Evolutionary conservation across 805 yeast genomes (phyloP).

Genomic region (Grigorovia transvaalensis): DNA sequence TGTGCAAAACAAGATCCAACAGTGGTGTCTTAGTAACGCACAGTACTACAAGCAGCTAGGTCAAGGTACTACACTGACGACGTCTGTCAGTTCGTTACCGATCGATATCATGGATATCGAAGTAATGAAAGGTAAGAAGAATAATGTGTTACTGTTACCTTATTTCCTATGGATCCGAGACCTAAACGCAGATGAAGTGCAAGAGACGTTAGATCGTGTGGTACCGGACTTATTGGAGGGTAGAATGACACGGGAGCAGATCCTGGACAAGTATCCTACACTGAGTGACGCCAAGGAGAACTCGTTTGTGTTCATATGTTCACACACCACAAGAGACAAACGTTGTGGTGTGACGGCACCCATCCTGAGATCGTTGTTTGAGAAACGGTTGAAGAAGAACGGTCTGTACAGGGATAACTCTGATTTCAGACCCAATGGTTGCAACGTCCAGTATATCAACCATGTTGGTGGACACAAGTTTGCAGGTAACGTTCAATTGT

Average conservation of each 20-base stretch:
- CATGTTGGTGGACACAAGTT: constrained; percentile 96
- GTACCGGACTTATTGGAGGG: constrained; percentile 32
- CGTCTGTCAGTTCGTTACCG: constrained; percentile 43
- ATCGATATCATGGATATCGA: constrained; percentile 36
- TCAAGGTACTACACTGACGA: constrained; percentile 16
- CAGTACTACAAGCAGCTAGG: constrained; percentile 18
- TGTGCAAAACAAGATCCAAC: constrained; percentile 35
- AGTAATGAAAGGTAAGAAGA: constrained; percentile 35
- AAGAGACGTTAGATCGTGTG: constrained; percentile 34
- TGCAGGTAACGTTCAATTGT: constrained; percentile 80
- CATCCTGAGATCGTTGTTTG: constrained; percentile 70
- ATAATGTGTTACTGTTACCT: constrained; percentile 62
- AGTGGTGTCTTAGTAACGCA: constrained; percentile 30
- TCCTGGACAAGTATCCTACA: constrained; percentile 13
- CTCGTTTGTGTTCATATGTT: constrained; percentile 64
- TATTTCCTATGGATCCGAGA: constrained; percentile 60
- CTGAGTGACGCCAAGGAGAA: constrained; percentile 32
- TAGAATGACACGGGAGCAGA: constrained; percentile 24
- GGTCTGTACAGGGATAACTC: constrained; percentile 67
- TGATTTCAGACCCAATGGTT: constrained; percentile 70
- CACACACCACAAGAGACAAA: constrained; percentile 86
- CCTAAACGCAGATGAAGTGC: constrained; percentile 36
- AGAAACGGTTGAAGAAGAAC: constrained; percentile 55
- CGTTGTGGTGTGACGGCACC: constrained; percentile 94
- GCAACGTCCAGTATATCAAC: constrained; percentile 56